A percentile compares a stretch with the other conserved stretches of the same genome.
These are phyloP conservation scores for Plasmodium chabaudi DNA, from an alignment of 169 alveolate species.

Conservation along the genomic window DNA sequence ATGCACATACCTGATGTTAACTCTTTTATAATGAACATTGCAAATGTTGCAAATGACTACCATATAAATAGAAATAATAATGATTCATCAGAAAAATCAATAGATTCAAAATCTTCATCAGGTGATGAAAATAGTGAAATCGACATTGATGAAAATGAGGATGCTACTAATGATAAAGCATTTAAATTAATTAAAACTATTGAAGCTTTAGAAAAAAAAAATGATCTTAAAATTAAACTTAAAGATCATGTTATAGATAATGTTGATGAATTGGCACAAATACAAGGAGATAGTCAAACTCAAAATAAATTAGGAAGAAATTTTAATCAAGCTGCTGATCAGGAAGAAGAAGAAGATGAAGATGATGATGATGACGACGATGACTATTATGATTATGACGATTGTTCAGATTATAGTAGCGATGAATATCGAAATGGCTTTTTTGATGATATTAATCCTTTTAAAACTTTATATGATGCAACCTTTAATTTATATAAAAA, in stretches of 20 bases:
- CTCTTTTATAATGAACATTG: constrained; percentile 32
- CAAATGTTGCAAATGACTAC: constrained; percentile 40
- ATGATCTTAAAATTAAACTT: constrained; percentile 49
- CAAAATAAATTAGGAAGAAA: neutral
- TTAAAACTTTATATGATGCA: constrained; percentile 47
- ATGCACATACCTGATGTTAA: constrained; percentile 47
- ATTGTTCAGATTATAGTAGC: constrained; percentile 60
- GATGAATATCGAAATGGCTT: constrained; percentile 71
- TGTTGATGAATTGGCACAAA: neutral
- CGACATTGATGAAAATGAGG: constrained; percentile 72
- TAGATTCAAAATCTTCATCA: constrained; percentile 57
- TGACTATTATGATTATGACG: constrained; percentile 37
- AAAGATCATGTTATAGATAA: constrained; percentile 52
- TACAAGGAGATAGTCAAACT: neutral
- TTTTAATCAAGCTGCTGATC: neutral
- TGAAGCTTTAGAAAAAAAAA: constrained; percentile 73
- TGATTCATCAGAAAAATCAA: constrained; percentile 38
- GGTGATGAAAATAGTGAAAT: constrained; percentile 68
- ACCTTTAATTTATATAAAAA: constrained; percentile 36
- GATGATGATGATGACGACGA: constrained; percentile 69
- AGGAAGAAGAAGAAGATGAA: constrained; percentile 47
- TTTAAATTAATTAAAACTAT: constrained; percentile 69
- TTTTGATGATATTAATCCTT: constrained; percentile 62
- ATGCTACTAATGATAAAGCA: constrained; percentile 72
- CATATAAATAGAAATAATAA: constrained; percentile 37